phyloP scores from a whole-genome alignment of 176 grass and related monocot species.

The Oryza punctata region DNA sequence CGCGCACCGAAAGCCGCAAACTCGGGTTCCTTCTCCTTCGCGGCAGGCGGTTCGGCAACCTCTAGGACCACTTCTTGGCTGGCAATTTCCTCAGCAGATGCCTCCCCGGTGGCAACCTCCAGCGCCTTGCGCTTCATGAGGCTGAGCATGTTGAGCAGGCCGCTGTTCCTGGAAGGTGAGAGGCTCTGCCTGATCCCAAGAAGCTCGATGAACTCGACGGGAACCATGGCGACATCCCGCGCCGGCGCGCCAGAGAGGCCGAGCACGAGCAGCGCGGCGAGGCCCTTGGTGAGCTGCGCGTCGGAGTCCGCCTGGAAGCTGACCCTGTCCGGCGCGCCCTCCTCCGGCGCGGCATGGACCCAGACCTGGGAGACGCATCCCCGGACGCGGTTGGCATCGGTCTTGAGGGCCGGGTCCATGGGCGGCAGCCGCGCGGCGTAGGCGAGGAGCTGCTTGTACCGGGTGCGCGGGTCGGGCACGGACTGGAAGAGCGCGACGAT shows the following conservation, averaged over 20 bases:
- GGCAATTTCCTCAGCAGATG: background rate
- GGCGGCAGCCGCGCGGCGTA: conserved; percentile 74
- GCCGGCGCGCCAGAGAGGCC: conserved; percentile 71
- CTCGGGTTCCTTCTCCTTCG: conserved; percentile 42
- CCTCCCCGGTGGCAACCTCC: conserved; percentile 41
- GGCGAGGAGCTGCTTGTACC: conserved; percentile 94
- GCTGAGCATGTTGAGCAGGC: conserved; percentile 84
- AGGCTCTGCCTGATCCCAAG: conserved; percentile 80
- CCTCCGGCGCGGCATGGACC: conserved; percentile 73
- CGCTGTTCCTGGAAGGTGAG: conserved; percentile 75
- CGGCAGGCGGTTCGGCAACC: background rate
- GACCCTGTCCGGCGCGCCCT: conserved; percentile 31
- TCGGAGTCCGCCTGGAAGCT: conserved; percentile 86
- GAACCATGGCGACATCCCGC: conserved; percentile 52
- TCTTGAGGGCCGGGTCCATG: conserved; percentile 70
- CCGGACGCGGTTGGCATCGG: conserved; percentile 70
- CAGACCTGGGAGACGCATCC: conserved; percentile 87
- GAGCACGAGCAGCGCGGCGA: conserved; percentile 82
- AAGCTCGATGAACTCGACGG: conserved; percentile 66
- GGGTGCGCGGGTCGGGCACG: conserved; percentile 64
- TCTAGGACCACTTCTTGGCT: conserved; percentile 22
- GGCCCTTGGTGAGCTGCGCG: conserved; percentile 81
- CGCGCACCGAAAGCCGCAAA: conserved; percentile 18
- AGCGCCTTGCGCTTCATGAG: conserved; percentile 90
- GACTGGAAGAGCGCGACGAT: conserved; percentile 83